Conservation (phyloP, 768 basidiomycete species). For the Leccinum truebloodii region DNA sequence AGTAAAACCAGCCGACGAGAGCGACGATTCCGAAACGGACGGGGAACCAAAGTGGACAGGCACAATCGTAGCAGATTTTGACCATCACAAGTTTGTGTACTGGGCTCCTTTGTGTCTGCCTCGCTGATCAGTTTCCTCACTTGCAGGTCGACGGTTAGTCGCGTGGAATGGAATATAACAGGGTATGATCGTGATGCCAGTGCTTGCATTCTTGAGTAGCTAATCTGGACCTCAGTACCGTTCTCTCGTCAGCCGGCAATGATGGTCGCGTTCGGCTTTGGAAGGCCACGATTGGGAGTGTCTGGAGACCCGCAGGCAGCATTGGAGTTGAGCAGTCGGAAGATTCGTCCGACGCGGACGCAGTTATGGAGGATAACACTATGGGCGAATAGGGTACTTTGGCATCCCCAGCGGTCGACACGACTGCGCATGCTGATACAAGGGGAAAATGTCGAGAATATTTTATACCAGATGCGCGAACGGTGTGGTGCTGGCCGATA, state of each 20-base stretch:
- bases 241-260: constrained; percentile 82
- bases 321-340: constrained; percentile 79
- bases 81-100: constrained; percentile 68
- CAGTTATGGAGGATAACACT: constrained; percentile 45
- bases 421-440: not conserved
- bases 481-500: not conserved
- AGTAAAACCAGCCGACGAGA: constrained; percentile 59
- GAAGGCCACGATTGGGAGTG: constrained; percentile 82
- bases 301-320: constrained; percentile 83
- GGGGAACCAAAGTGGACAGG: constrained; percentile 64
- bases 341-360: constrained; percentile 44
- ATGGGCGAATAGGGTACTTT: constrained; percentile 32
- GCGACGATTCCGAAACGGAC: constrained; percentile 44
- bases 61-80: constrained; percentile 80
- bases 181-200: constrained; percentile 49
- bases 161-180: constrained; percentile 94
- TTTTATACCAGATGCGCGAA: not conserved
- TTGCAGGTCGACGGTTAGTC: constrained; percentile 67
- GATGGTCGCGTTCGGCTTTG: constrained; percentile 81
- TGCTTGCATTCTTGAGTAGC: not conserved
- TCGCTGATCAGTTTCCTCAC: constrained; percentile 5
- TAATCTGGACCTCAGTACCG: constrained; percentile 51
- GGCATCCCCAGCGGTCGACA: not conserved
- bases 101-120: not conserved
- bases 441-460: not conserved